Evolutionary conservation across 1,284 basidiomycete species (phyloP), one percentile per base, ranked within the genome.

Genomic region (Melampsora americana): DNA sequence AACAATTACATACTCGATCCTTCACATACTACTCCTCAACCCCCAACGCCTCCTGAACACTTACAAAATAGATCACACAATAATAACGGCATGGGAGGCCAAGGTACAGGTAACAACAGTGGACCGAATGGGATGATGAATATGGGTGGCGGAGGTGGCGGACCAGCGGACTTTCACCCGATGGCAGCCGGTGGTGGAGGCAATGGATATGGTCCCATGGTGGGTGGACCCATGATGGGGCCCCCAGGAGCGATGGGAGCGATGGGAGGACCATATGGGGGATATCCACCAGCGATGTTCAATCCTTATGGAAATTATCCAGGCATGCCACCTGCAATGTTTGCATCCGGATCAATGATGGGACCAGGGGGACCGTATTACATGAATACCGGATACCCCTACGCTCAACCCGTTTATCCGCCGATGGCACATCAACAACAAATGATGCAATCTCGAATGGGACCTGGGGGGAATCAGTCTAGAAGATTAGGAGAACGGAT

Each of bases 1-100:
- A 95, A 96, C 84, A 92, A 91, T 83, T 96, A 94, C 82, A 91
- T 91, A 39, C 87, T 95, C 77, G 93, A 96, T 84, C 94, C 93
- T 69, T 90, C 93, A 80, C 91, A 90, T 79, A 90, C 95, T 73
- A 91, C 91, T 90, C 83, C 78, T 23, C 79, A 76, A n/a, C 39
- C 66, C 28, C 73, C 73, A 35, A 32, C 53, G 12, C 28, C 35
- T 23, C 66, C 59, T 7, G 73, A 76, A 18, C 61, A 76, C 39
- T 39, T 53, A 12, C 66, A 68, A n/a, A 32, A 44, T 12, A 62
- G 65, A 56, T 9, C 35, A 11, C 64, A 67, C 42, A 56, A 56
- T 28, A n/a, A 56, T 28, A 56, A 56, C 53, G 53, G 53, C n/a
- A 4, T 56, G 26, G 53, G 53, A 28, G 65, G 72, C 11, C 60